Base-by-base conservation (phyloP, 2,329 filamentous ascomycete species). In the Monosporascus cannonballus region DNA sequence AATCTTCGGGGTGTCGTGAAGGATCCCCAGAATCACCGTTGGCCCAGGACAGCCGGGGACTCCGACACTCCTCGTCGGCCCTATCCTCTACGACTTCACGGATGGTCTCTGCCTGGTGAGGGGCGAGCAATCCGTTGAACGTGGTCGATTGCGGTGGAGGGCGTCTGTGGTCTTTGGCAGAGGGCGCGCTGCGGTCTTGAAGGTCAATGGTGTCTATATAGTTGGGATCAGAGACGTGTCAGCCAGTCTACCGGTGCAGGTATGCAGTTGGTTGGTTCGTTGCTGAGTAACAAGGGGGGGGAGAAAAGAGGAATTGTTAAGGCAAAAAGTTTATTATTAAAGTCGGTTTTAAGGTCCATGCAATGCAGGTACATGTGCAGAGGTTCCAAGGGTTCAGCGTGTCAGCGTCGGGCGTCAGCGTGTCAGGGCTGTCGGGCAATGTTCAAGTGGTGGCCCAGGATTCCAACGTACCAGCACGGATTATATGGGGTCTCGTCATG, bases 181-280 rank as follows among this genome's bases (percentile, higher is more conserved):
- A 94, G 36, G 91, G 90, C 54, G 87, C 78, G 65, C 86, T 77
- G 66, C 85, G 88, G 72, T 90, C 84, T 79, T 97, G 94, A 50
- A 97, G 84, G 74, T 97, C 94, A 73, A 96, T 88, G 57, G 93
- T 95, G 76, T 97, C 93, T 96, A 72, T 34, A 34, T 55, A 53
- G 51, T 61, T 55, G 55, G 55, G 58, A 57, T 47, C 54, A 46
- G 52, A 50, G 53, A 54, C 61, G 50, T 52, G 61, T 69, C 57
- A 71, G 66, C 60, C 22, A 25, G 18, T 18, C 38, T 41, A 58
- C 52, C 56, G 54, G 51, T 51, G 57, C 37, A 49, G 41, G 25
- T 46, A 55, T 41, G 51, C 53, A 52, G 38, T 54, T 56, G 36
- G 24, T 41, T 5, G 30, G 11, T 34, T 14, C 30, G 14, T 14